Percentiles rank a stretch among this genome's conserved stretches.
Evolutionary conservation across 129 eudicot species (phyloP).

Genomic region (Rutidosis leptorrhynchoides): DNA sequence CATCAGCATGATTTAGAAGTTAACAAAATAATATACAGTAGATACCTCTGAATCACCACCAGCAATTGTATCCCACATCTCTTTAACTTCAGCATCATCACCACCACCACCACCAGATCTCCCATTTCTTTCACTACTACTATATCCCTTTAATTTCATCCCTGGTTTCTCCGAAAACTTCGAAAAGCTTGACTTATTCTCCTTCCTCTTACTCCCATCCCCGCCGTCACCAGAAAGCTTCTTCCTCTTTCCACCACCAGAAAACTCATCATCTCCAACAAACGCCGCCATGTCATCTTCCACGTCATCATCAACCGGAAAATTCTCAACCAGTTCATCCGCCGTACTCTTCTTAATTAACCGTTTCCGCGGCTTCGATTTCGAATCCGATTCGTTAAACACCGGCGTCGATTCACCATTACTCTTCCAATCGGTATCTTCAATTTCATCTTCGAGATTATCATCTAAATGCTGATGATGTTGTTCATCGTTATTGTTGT

Average conservation of each 20-base stretch:
- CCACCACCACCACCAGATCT: constrained; percentile 25
- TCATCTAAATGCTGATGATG: constrained; percentile 35
- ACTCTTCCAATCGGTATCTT: constrained; percentile 39
- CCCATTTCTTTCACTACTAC: constrained; percentile 40
- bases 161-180: constrained; percentile 47
- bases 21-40: neutral
- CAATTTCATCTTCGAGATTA: constrained; percentile 46
- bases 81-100: constrained; percentile 76
- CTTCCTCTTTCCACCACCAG: constrained; percentile 65
- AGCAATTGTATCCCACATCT: constrained; percentile 96
- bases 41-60: constrained; percentile 84
- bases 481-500: constrained; percentile 13
- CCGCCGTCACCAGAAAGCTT: constrained; percentile 33
- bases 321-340: constrained; percentile 34
- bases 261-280: constrained; percentile 46
- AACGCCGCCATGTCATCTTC: constrained; percentile 41
- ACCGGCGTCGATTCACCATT: constrained; percentile 47
- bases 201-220: constrained; percentile 46
- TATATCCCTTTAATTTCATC: constrained; percentile 47
- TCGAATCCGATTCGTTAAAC: constrained; percentile 44
- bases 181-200: constrained; percentile 34
- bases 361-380: constrained; percentile 62
- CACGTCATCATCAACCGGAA: constrained; percentile 40
- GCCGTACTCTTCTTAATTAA: constrained; percentile 61
- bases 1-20: neutral